These are phyloP conservation scores for Pisolithus thermaeus DNA, from an alignment of 1,284 basidiomycete species.

Conservation along the genomic window DNA sequence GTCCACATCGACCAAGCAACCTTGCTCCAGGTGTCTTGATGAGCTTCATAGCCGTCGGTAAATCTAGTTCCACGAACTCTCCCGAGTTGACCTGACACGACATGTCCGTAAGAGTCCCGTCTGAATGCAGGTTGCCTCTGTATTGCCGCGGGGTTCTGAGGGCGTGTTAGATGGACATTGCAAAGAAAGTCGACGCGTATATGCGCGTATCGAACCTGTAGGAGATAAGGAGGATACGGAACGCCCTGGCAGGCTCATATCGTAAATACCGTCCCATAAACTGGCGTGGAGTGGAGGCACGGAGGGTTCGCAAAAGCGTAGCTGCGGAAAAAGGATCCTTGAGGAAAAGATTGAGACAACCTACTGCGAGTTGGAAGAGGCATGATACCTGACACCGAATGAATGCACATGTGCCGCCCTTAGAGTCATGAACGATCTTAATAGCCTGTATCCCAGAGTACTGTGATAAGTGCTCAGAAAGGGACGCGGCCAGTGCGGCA, in stretches of 20 bases:
- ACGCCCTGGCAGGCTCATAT: constrained; percentile 73
- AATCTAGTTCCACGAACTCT: constrained; percentile 32
- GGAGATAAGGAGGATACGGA: constrained; percentile 66
- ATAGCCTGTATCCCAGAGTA: constrained; percentile 59
- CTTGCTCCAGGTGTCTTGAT: constrained; percentile 23
- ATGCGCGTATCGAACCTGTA: constrained; percentile 41
- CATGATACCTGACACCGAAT: constrained; percentile 68
- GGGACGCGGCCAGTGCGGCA: constrained; percentile 48
- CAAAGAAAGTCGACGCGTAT: constrained; percentile 9
- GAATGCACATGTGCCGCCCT: constrained; percentile 73
- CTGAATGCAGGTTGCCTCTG: constrained; percentile 17
- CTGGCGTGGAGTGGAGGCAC: constrained; percentile 45
- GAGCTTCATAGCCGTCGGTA: constrained; percentile 52
- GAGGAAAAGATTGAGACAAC: constrained; percentile 9
- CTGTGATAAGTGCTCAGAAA: constrained; percentile 58
- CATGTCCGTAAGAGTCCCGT: constrained; percentile 12
- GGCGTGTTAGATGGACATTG: neutral
- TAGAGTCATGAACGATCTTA: constrained; percentile 70
- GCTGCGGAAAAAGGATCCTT: constrained; percentile 57
- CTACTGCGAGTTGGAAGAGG: constrained; percentile 1
- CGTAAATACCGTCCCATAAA: constrained; percentile 68
- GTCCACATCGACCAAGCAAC: constrained; percentile 10
- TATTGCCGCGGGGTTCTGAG: constrained; percentile 41
- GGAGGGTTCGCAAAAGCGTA: constrained; percentile 53
- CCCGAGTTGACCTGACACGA: constrained; percentile 8